These are phyloP conservation scores for Suillus cothurnatus DNA, from an alignment of 768 basidiomycete genomes.

Conservation along the genomic window DNA sequence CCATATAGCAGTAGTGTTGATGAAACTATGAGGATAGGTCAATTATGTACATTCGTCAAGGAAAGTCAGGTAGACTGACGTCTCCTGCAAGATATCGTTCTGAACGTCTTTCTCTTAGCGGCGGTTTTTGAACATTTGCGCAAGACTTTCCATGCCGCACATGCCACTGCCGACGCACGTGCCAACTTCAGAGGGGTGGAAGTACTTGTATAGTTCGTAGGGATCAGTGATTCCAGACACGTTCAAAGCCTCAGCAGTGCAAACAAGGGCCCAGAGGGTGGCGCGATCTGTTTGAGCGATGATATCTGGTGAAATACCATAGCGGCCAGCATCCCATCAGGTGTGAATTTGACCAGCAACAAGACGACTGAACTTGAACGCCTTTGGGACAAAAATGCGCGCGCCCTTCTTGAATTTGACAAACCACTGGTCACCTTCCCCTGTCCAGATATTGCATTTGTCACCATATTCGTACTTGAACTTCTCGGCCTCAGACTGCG, in stretches of 20 bases:
- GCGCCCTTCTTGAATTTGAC: too few species aligned
- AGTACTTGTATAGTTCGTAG: constrained; percentile 94
- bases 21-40: constrained; percentile 63
- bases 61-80: constrained; percentile 52
- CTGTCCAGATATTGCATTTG: too few species aligned
- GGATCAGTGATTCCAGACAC: constrained; percentile 99
- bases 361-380: too few species aligned
- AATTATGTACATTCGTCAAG: constrained; percentile 9
- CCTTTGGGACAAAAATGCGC: too few species aligned
- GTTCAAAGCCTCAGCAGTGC: constrained; percentile 93
- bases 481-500: too few species aligned
- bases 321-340: constrained; percentile 88
- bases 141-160: constrained; percentile 90
- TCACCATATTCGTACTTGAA: too few species aligned
- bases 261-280: constrained; percentile 93
- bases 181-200: constrained; percentile 97
- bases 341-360: too few species aligned
- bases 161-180: constrained; percentile 95
- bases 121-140: constrained; percentile 98
- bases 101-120: constrained; percentile 98
- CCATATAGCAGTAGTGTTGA: constrained; percentile 99
- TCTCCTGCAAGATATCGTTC: constrained; percentile 98
- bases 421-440: too few species aligned
- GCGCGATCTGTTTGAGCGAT: constrained; percentile 91
- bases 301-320: constrained; percentile 96